phyloP scores from a whole-genome alignment of 192 early-diverging fungal genomes.

The Geosiphon pyriformis region DNA sequence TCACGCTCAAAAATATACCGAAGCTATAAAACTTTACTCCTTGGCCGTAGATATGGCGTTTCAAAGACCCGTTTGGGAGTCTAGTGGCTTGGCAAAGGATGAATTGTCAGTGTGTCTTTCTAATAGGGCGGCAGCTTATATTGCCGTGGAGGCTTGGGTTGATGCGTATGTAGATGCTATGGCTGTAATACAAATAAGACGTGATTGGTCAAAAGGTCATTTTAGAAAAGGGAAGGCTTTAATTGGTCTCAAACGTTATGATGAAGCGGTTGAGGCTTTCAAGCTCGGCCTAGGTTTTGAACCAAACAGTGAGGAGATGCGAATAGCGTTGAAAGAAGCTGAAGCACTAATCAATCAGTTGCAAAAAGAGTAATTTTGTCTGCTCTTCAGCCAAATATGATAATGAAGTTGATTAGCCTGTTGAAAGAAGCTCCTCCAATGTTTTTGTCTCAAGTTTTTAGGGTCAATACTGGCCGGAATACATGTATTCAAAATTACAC shows the following conservation, averaged over 20 bases:
- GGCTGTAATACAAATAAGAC: constrained; percentile 59
- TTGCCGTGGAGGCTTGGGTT: constrained; percentile 56
- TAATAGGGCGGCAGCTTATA: constrained; percentile 63
- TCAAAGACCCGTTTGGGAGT: constrained; percentile 71
- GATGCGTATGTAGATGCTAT: constrained; percentile 70
- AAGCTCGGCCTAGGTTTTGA: constrained; percentile 73
- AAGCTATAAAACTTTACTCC: constrained; percentile 82
- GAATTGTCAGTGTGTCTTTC: constrained; percentile 59
- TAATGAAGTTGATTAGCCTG: not conserved
- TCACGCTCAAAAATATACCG: constrained; percentile 71
- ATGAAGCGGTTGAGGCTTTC: constrained; percentile 79
- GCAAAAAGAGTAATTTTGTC: not conserved
- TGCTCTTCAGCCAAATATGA: not conserved
- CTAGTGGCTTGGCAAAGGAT: constrained; percentile 55
- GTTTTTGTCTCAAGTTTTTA: no score
- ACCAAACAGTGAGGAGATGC: constrained; percentile 68
- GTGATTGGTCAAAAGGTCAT: constrained; percentile 68
- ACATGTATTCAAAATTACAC: no score
- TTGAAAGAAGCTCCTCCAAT: no score
- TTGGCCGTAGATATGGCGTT: constrained; percentile 78
- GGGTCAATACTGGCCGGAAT: no score
- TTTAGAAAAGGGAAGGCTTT: constrained; percentile 81
- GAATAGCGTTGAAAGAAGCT: constrained; percentile 66
- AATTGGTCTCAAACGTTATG: constrained; percentile 70
- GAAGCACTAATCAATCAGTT: not conserved